phyloP scores from a whole-genome alignment of 495 filamentous ascomycete species.

The Xylaria telfairii region DNA sequence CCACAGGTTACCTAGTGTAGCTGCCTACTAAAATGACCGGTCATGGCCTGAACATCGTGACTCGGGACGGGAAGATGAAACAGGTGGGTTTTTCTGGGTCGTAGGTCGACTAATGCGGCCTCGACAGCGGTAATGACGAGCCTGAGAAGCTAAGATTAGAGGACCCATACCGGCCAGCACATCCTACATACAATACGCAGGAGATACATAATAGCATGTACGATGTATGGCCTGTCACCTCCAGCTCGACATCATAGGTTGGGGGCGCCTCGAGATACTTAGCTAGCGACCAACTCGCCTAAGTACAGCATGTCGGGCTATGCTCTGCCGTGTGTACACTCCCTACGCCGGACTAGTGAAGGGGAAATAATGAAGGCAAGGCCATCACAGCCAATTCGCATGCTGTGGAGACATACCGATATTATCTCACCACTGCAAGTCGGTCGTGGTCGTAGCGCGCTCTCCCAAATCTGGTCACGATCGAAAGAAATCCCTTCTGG shows the following conservation, averaged over 20 bases:
- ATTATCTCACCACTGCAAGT: neutral
- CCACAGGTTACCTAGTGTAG: neutral
- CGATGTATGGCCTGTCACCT: constrained; percentile 18
- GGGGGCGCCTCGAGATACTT: constrained; percentile 6
- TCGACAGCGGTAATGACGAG: constrained; percentile 29
- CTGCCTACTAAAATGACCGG: neutral
- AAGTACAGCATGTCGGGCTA: neutral
- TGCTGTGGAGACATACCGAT: constrained; percentile 2
- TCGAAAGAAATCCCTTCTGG: constrained; percentile 21
- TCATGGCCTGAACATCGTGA: constrained; percentile 18
- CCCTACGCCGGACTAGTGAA: neutral
- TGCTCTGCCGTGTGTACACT: neutral
- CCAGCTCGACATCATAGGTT: constrained; percentile 4
- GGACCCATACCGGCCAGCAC: constrained; percentile 28
- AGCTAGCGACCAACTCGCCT: neutral
- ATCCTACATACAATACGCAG: constrained; percentile 24
- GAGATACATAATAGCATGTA: constrained; percentile 20
- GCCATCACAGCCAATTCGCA: neutral
- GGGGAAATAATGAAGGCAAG: neutral
- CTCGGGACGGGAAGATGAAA: constrained; percentile 27
- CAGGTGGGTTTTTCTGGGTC: constrained; percentile 25
- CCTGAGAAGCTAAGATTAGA: constrained; percentile 23
- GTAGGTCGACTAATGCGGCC: constrained; percentile 20
- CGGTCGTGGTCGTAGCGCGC: neutral
- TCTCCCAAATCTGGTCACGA: constrained; percentile 24